Conservation (phyloP, 169 alveolate genomes). For the Plasmodium malariae region DNA sequence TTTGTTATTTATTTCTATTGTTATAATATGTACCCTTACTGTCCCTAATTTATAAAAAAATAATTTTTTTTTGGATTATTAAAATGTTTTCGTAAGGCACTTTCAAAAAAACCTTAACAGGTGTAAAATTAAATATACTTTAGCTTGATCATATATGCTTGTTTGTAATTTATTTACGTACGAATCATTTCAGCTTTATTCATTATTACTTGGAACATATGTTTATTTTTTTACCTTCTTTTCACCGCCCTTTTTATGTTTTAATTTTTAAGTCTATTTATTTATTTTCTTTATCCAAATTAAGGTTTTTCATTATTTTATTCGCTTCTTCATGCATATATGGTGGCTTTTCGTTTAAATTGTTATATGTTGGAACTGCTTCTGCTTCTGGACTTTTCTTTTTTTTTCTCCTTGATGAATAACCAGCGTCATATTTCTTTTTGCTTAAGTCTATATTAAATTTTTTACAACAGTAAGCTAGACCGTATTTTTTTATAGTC, state of each 20-base stretch:
- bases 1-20: background rate
- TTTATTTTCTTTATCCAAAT: slow-evolving; percentile 4
- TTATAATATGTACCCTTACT: background rate
- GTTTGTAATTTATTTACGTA: background rate
- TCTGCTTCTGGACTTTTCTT: slow-evolving; percentile 23
- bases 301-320: slow-evolving; percentile 33
- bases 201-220: too few species aligned
- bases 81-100: background rate
- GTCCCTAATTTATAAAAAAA: background rate
- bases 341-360: background rate
- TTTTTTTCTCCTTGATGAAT: slow-evolving; percentile 72
- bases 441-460: slow-evolving; percentile 85
- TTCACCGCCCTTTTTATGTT: background rate
- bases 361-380: background rate
- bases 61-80: background rate
- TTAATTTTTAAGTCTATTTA: background rate
- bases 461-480: slow-evolving; percentile 87
- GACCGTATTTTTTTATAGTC: slow-evolving; percentile 89
- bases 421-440: slow-evolving; percentile 88
- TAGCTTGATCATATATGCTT: background rate
- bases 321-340: slow-evolving; percentile 31
- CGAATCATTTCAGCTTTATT: background rate
- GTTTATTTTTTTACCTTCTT: background rate
- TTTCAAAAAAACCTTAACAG: background rate
- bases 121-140: background rate